Percentiles rank a stretch among this genome's conserved stretches.
These are phyloP conservation scores for Emmonsiellopsis sp. DNA, from an alignment of 2,329 filamentous ascomycete genomes.

Conservation along the genomic window DNA sequence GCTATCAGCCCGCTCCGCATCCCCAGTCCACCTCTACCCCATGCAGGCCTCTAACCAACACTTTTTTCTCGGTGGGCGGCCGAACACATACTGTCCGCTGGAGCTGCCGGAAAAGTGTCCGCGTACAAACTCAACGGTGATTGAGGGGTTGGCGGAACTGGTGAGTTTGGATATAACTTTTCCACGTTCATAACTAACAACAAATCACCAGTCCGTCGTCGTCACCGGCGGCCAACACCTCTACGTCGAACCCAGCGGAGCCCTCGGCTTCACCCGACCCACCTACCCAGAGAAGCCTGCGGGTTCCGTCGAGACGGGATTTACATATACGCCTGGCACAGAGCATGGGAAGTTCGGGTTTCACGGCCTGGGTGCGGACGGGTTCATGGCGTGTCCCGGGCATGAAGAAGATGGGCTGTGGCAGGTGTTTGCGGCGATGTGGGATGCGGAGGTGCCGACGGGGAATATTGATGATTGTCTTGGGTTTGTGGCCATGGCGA, in stretches of 20 bases:
- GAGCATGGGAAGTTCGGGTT: conserved; percentile 23
- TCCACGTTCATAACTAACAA: too few relatives aligned
- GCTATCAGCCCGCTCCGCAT: conserved; percentile 16
- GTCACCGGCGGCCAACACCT: conserved; percentile 57
- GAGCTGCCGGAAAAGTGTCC: conserved; percentile 35
- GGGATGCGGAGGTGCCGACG: conserved; percentile 32
- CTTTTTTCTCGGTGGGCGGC: conserved; percentile 43
- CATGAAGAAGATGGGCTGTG: conserved; percentile 19
- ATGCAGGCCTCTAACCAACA: conserved; percentile 40
- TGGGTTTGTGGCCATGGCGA: conserved; percentile 30
- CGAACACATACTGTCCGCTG: conserved; percentile 43
- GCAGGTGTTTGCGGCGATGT: conserved; percentile 35
- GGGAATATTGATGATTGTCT: conserved; percentile 31
- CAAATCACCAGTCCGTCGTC: conserved; percentile 31
- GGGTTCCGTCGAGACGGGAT: conserved; percentile 44
- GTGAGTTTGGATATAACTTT: too few relatives aligned
- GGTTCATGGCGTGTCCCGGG: conserved; percentile 38
- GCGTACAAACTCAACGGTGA: conserved; percentile 38
- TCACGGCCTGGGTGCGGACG: conserved; percentile 25
- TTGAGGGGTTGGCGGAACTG: conserved; percentile 30
- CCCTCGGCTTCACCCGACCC: conserved; percentile 47
- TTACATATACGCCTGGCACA: conserved; percentile 30
- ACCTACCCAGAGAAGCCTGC: conserved; percentile 46
- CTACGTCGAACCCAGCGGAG: conserved; percentile 48
- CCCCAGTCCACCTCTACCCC: conserved; percentile 36